Percentiles rank a stretch among this genome's conserved stretches.
phyloP scores from a whole-genome alignment of 2,329 filamentous ascomycete genomes.

The Cryphonectria naterciae region DNA sequence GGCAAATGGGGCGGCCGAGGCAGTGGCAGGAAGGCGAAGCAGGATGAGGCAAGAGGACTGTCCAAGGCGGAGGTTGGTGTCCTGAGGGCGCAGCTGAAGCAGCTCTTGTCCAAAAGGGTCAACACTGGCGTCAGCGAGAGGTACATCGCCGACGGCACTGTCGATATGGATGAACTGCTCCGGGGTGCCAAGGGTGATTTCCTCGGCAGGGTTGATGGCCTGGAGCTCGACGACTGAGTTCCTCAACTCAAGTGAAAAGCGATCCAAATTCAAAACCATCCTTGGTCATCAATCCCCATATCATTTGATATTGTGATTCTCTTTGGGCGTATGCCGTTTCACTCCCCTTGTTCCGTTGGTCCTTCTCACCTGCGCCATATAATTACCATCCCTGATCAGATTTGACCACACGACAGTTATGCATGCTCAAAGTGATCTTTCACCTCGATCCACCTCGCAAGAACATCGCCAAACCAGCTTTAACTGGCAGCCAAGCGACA shows the following conservation, averaged over 20 bases:
- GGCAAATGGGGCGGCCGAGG: constrained; percentile 70
- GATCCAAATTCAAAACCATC: background rate
- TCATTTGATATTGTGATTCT: background rate
- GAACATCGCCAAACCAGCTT: background rate
- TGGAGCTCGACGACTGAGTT: constrained; percentile 42
- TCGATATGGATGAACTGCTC: constrained; percentile 78
- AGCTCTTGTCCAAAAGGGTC: constrained; percentile 71
- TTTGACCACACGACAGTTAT: background rate
- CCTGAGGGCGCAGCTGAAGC: constrained; percentile 72
- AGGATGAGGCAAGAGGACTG: constrained; percentile 68
- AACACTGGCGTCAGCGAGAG: constrained; percentile 87
- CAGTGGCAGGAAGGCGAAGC: constrained; percentile 72
- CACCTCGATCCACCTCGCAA: background rate
- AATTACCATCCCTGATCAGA: background rate
- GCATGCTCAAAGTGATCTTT: background rate
- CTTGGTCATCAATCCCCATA: background rate
- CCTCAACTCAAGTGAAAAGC: background rate
- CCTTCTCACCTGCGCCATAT: background rate
- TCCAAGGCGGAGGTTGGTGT: constrained; percentile 74
- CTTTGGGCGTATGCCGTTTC: background rate
- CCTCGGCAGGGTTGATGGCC: constrained; percentile 55
- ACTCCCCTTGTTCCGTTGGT: background rate
- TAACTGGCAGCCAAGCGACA: constrained; percentile 7
- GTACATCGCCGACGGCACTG: constrained; percentile 81
- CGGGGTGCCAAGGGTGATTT: constrained; percentile 69